phyloP scores from a whole-genome alignment of 345 rosid species.

The Brassica rapa region DNA sequence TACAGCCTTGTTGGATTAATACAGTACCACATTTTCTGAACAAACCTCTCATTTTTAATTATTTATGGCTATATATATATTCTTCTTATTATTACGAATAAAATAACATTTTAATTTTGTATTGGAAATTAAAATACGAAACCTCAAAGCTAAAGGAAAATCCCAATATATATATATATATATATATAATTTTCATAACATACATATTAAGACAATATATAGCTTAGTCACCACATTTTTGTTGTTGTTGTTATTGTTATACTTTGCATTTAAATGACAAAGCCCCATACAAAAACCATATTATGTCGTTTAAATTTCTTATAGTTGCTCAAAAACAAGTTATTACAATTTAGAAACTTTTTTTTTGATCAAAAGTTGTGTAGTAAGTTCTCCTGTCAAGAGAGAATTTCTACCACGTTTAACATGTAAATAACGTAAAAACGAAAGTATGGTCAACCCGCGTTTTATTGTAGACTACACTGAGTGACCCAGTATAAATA shows the following conservation, averaged over 20 bases:
- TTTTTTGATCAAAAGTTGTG: neutral
- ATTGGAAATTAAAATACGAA: neutral
- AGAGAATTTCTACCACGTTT: slow-evolving; percentile 9
- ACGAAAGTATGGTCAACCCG: neutral
- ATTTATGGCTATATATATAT: neutral
- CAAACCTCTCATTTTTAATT: neutral
- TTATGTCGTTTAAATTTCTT: neutral
- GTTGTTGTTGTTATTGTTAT: neutral
- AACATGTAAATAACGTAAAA: slow-evolving; percentile 9
- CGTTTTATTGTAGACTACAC: slow-evolving; percentile 3
- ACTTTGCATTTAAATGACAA: neutral
- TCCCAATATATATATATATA: neutral
- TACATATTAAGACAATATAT: too few relatives aligned
- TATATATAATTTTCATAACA: too few relatives aligned
- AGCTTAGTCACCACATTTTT: neutral
- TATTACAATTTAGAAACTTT: neutral
- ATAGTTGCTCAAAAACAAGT: neutral
- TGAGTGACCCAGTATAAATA: slow-evolving; percentile 15
- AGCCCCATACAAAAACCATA: neutral
- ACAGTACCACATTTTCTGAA: neutral
- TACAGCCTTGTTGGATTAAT: neutral
- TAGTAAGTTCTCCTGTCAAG: neutral
- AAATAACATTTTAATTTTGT: neutral
- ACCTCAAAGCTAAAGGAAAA: neutral
- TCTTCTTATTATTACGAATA: neutral